Evolutionary conservation across 2,329 filamentous ascomycete genomes (phyloP).

Genomic region (Stachybotrys echinatus): DNA sequence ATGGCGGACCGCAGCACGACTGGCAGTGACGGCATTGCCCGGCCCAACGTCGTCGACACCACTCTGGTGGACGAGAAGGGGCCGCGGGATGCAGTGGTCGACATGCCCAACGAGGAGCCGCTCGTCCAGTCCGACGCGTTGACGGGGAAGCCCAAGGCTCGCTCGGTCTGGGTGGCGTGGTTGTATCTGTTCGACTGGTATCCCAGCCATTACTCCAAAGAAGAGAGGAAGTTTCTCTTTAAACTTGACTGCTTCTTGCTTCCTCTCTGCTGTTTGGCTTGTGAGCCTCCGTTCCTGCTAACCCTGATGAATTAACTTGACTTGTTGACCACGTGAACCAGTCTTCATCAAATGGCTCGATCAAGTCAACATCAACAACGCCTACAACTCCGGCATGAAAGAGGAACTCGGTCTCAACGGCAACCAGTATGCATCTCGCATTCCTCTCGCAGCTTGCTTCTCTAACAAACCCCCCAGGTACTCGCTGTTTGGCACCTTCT

Average conservation of each 20-base stretch:
- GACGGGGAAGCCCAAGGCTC: too few relatives aligned
- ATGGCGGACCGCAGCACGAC: too few relatives aligned
- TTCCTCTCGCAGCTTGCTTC: background rate
- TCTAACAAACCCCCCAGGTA: conserved; percentile 7
- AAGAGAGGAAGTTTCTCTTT: conserved; percentile 17
- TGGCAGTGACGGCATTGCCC: too few relatives aligned
- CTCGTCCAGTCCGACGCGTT: too few relatives aligned
- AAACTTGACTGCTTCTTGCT: conserved; percentile 23
- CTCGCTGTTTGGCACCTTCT: conserved; percentile 17
- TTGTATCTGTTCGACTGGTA: conserved; percentile 25
- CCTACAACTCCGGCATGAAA: conserved; percentile 35
- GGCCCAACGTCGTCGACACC: too few relatives aligned
- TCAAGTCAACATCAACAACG: conserved; percentile 24
- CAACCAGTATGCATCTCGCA: conserved; percentile 16
- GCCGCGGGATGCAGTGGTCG: too few relatives aligned
- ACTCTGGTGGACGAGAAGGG: too few relatives aligned
- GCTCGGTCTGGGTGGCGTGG: conserved; percentile 16
- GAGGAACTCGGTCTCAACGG: conserved; percentile 25
- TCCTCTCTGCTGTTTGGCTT: conserved; percentile 23
- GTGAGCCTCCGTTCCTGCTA: conserved; percentile 10
- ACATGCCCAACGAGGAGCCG: too few relatives aligned
- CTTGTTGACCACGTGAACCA: too few relatives aligned
- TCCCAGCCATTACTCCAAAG: conserved; percentile 21
- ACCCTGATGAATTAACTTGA: too few relatives aligned
- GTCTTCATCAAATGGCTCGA: conserved; percentile 27